Base-by-base conservation (phyloP, 768 basidiomycete species). In the Macrolepiota dolichaula region DNA sequence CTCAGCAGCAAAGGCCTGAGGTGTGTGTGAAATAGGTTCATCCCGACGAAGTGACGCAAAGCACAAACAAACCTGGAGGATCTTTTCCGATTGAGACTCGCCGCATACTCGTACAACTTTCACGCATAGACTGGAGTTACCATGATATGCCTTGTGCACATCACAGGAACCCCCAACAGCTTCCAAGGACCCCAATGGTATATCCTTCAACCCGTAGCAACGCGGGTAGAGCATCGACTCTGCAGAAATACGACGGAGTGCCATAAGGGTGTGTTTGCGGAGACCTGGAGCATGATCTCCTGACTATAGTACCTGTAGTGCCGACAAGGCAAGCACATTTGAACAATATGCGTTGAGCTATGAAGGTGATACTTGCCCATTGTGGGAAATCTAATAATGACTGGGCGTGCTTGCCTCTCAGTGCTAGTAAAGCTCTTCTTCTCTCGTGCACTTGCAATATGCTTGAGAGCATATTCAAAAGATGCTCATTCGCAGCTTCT, bases 101-200 rank as follows among this genome's bases (percentile, higher is more conserved):
- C 65, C 52, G 19, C 67, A 72, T 40, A 68, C 57, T 42, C 59
- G 69, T 13, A 70, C 54, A 4, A 70, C 55, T 51, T 73, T 73
- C 38, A 27, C 0, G 25, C 47, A 49, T 3, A 49, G 13, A 11
- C 9, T 17, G 27, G 64, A 62, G 9, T 63, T 66, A 1, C 59
- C 59, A 42, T 65, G 63, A 12, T 51, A 10, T 2, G 68, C 71
- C 55, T 55, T 70, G 64, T 70, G 70, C 10, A 74, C 67, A 13
- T 73, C 73, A 9, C 71, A 67, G 53, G 72, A 74, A 15, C 66
- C 61, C 6, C 73, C 73, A 22, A 61, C 59, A 0, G 65, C 61
- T 4, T 65, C 58, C 1, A 64, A 59, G 7, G 52, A 53, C 3
- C 64, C 63, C 0, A 63, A 36, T 11, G 56, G 22, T 24, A 71